phyloP scores from a whole-genome alignment of 805 yeast species.

The Candida caryicola region DNA sequence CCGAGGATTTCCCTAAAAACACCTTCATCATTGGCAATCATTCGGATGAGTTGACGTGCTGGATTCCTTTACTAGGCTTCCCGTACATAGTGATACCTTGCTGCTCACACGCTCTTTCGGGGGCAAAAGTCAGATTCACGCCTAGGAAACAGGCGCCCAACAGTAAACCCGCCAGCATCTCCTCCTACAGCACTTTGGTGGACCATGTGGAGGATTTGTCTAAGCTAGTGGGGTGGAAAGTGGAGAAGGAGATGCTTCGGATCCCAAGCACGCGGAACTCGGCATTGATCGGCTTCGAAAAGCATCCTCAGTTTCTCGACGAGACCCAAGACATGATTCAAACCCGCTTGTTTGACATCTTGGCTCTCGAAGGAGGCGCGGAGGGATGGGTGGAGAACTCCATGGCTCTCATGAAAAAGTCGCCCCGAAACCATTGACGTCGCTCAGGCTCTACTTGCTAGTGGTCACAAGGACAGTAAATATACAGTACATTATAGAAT shows the following conservation, averaged over 20 bases:
- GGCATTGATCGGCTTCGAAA: slow-evolving; percentile 67
- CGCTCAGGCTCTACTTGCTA: no score
- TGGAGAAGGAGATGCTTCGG: slow-evolving; percentile 80
- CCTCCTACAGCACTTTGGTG: slow-evolving; percentile 82
- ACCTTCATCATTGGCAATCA: slow-evolving; percentile 92
- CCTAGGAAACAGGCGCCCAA: slow-evolving; percentile 29
- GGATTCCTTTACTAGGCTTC: slow-evolving; percentile 85
- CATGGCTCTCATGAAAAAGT: slow-evolving; percentile 63
- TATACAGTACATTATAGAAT: no score
- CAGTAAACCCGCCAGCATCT: slow-evolving; percentile 25
- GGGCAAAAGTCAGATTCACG: slow-evolving; percentile 67
- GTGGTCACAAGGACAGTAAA: no score
- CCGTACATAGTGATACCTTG: slow-evolving; percentile 94
- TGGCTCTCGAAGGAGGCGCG: slow-evolving; percentile 82
- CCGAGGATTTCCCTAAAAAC: slow-evolving; percentile 62
- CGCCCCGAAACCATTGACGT: slow-evolving; percentile 66
- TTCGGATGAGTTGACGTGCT: slow-evolving; percentile 90
- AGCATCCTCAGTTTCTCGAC: slow-evolving; percentile 18
- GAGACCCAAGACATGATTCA: slow-evolving; percentile 32
- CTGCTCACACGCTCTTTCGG: slow-evolving; percentile 85
- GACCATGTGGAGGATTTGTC: slow-evolving; percentile 79
- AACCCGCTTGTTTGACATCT: slow-evolving; percentile 52
- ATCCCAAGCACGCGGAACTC: slow-evolving; percentile 94
- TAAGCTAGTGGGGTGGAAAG: slow-evolving; percentile 72
- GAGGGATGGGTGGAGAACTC: slow-evolving; percentile 86